A percentile compares a stretch with the other conserved stretches of the same genome.
Conservation (phyloP, 2,329 filamentous ascomycete genomes). For the Lecanicillium sp. region DNA sequence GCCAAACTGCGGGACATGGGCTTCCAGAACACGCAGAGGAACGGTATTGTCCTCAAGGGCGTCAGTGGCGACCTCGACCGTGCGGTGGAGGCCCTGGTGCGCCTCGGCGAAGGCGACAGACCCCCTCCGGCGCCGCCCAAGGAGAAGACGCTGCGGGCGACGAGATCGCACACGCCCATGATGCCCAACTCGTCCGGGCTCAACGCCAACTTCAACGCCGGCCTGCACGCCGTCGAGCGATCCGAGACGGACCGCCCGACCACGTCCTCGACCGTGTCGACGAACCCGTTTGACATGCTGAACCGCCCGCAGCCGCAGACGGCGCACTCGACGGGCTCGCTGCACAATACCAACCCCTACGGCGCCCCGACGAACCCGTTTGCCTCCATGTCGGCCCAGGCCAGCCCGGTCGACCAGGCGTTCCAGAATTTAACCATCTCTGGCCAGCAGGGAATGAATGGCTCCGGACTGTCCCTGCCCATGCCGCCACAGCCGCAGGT, state of each 20-base stretch:
- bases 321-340: conserved; percentile 57
- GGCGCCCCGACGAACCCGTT: conserved; percentile 64
- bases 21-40: conserved; percentile 76
- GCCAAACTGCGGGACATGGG: conserved; percentile 81
- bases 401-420: conserved; percentile 52
- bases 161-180: conserved; percentile 50
- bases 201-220: conserved; percentile 21
- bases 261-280: conserved; percentile 43
- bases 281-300: conserved; percentile 63
- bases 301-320: conserved; percentile 52
- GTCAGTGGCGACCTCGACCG: conserved; percentile 80
- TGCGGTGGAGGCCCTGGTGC: conserved; percentile 76
- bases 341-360: conserved; percentile 53
- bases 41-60: conserved; percentile 73
- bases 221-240: conserved; percentile 1
- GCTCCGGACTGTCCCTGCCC: conserved; percentile 52
- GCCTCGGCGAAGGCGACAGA: conserved; percentile 66
- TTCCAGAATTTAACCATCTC: conserved; percentile 72
- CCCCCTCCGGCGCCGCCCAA: conserved; percentile 34
- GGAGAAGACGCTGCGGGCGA: conserved; percentile 41
- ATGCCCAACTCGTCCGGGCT: conserved; percentile 31
- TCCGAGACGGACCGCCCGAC: conserved; percentile 28
- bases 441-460: conserved; percentile 55
- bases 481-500: conserved; percentile 32
- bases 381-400: conserved; percentile 40